Evolutionary conservation across 441 rosid species (phyloP), one percentile per base, ranked within the genome.

Genomic region (Raphanus hybrid): DNA sequence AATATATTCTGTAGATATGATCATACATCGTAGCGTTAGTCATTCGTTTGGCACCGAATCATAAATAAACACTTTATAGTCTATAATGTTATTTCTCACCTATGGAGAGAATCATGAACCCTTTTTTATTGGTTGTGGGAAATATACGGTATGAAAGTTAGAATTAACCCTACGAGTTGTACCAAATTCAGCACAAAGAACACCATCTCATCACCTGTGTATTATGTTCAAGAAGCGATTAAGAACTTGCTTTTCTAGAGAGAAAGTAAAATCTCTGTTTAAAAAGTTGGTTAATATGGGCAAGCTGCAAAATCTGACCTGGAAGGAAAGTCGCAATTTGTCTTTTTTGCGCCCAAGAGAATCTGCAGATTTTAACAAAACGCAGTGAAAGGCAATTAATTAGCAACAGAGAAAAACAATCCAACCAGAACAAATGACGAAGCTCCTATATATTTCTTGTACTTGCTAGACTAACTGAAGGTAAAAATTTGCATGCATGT

Each of bases 261-360:
- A 15, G 50, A 5, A n/a, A 60, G 5, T 3, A 57, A 8, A 55
- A 55, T 23, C 3, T 7, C 11, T 3, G 5, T 3, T 18, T 57
- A 6, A 6, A 14, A 52, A 4, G 15, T 18, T 45, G n/a, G 23
- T 50, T 54, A 10, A 32, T 9, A 50, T 15, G 12, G 74, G 23
- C 23, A 32, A 3, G 32, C 37, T 84, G 37, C 20, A 6, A 64
- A 64, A 41, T 2, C 8, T n/a, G 3, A 92, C 96, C 96, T 60
- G 93, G 95, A 65, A 91, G 84, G 70, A 91, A 87, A 6, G 82
- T 11, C 3, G 87, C 87, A 61, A 80, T 74, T 41, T 66, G 93
- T 66, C 89, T 88, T 82, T 81, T 91, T 52, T 90, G 89, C 6
- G 91, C 90, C 97, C 90, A 91, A 27, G 93, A 86, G 78, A 93